Conservation (phyloP, 2,329 filamentous ascomycete species). For the Metarhizium brunneum region DNA sequence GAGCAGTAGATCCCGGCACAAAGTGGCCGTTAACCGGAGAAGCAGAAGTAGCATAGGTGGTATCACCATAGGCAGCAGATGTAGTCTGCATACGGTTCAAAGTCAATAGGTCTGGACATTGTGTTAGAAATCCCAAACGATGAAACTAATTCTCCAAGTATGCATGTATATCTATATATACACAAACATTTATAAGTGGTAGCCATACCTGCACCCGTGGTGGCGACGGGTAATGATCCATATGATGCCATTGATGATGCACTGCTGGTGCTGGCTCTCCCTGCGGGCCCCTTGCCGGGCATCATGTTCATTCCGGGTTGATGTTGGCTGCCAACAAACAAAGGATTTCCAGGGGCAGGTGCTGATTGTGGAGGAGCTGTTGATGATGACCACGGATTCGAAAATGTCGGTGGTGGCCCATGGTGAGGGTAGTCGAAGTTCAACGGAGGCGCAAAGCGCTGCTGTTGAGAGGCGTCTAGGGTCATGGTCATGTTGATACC, state of each 20-base stretch:
- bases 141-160: no score
- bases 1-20: constrained; percentile 51
- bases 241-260: constrained; percentile 59
- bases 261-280: constrained; percentile 49
- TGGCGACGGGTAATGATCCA: constrained; percentile 60
- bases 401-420: constrained; percentile 62
- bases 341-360: constrained; percentile 45
- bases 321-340: constrained; percentile 51
- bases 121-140: constrained; percentile 49
- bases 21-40: constrained; percentile 59
- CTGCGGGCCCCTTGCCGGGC: constrained; percentile 32
- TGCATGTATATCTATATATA: background rate
- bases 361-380: constrained; percentile 32
- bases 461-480: constrained; percentile 73
- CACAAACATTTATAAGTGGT: background rate
- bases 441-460: constrained; percentile 63
- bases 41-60: constrained; percentile 56
- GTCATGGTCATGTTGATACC: constrained; percentile 79
- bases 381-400: constrained; percentile 76
- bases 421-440: constrained; percentile 63
- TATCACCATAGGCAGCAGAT: constrained; percentile 60
- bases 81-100: constrained; percentile 55
- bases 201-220: constrained; percentile 59
- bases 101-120: constrained; percentile 62
- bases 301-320: constrained; percentile 39